Evolutionary conservation across 2,329 filamentous ascomycete genomes (phyloP).

Genomic region (Trichoderma brevicompactum): DNA sequence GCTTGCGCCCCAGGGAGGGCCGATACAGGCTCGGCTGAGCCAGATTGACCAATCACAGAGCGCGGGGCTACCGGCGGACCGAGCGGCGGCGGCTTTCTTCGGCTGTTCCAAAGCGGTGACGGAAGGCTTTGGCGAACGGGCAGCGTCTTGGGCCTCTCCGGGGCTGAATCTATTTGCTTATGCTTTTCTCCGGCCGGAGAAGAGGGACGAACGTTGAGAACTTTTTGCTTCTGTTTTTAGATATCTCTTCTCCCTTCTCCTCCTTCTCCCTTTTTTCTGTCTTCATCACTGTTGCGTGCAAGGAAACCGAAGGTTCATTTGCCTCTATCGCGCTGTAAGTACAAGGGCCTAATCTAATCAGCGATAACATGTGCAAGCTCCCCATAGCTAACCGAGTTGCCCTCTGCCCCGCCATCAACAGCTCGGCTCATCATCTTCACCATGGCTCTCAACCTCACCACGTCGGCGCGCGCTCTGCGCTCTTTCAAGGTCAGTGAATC

Average conservation of each 20-base stretch:
- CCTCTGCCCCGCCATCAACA: constrained; percentile 30
- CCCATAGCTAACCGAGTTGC: constrained; percentile 11
- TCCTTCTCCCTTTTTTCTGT: background rate
- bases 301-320: background rate
- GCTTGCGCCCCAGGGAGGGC: constrained; percentile 10
- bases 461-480: constrained; percentile 65
- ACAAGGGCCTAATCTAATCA: background rate
- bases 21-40: constrained; percentile 28
- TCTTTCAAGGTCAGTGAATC: constrained; percentile 61
- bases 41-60: constrained; percentile 40
- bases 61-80: constrained; percentile 32
- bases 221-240: background rate
- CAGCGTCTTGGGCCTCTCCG: too few relatives aligned
- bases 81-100: constrained; percentile 42
- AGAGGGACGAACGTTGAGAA: background rate
- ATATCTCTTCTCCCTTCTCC: background rate
- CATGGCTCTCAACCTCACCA: constrained; percentile 69
- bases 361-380: constrained; percentile 2
- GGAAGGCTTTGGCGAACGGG: background rate
- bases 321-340: constrained; percentile 10
- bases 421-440: constrained; percentile 26
- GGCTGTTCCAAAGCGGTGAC: constrained; percentile 37
- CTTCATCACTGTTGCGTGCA: background rate
- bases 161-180: background rate
- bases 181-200: background rate